A percentile compares a stretch with the other conserved stretches of the same genome.
phyloP scores from a whole-genome alignment of 768 basidiomycete species.

The Hemileccinum rubropunctum region DNA sequence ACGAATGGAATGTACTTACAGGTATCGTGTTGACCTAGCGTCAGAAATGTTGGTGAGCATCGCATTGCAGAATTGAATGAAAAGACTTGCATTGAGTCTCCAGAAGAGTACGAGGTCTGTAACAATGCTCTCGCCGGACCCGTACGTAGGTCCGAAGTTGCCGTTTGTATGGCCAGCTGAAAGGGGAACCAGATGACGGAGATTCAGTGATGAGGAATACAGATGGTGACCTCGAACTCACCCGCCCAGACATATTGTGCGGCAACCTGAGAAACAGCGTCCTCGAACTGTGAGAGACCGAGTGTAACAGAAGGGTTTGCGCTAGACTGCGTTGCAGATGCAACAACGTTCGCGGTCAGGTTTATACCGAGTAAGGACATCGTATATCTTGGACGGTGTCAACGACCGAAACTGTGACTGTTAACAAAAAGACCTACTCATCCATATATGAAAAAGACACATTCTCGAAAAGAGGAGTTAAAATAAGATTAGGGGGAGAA shows the following conservation, averaged over 20 bases:
- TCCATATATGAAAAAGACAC: too few relatives aligned
- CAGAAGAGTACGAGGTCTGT: background rate
- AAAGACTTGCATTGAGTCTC: background rate
- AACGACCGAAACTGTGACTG: too few relatives aligned
- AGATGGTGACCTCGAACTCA: too few relatives aligned
- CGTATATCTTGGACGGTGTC: background rate
- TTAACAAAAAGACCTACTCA: too few relatives aligned
- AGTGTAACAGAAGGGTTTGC: background rate
- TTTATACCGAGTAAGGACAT: background rate
- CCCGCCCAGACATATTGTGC: background rate
- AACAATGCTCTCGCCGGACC: background rate
- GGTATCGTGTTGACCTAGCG: background rate
- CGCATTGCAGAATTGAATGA: background rate
- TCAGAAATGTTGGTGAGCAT: background rate
- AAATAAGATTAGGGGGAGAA: too few relatives aligned
- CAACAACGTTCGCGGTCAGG: background rate
- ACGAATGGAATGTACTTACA: background rate
- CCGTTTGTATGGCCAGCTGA: constrained; percentile 1
- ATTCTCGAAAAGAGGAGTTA: too few relatives aligned
- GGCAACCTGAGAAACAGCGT: background rate
- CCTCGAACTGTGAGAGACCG: background rate
- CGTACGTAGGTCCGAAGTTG: background rate
- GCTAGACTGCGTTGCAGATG: background rate
- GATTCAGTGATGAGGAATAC: too few relatives aligned
- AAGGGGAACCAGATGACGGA: too few relatives aligned